Percentiles rank a stretch among this genome's conserved stretches.
These are phyloP conservation scores for Phlegmacium glaucopus DNA, from an alignment of 768 basidiomycete species.

Conservation along the genomic window DNA sequence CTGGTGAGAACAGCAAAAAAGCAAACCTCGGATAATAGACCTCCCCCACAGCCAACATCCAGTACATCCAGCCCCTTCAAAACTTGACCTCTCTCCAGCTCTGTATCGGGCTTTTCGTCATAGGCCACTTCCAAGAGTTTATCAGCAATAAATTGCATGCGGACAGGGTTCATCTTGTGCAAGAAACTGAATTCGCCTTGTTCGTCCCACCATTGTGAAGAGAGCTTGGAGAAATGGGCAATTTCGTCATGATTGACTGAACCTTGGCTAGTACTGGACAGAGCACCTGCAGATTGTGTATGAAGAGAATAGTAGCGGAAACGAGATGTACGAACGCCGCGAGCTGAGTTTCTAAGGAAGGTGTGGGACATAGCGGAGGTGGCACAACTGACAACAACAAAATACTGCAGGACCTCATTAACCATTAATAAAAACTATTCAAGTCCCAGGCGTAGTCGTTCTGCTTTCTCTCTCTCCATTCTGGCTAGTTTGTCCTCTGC, in stretches of 20 bases:
- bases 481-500: constrained; percentile 56
- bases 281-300: neutral
- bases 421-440: constrained; percentile 25
- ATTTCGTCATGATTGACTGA: constrained; percentile 77
- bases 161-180: constrained; percentile 93
- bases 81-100: constrained; percentile 28
- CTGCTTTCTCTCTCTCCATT: constrained; percentile 59
- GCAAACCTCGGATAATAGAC: constrained; percentile 84
- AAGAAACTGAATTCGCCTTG: constrained; percentile 84
- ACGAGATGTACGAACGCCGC: neutral
- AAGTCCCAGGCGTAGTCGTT: constrained; percentile 60
- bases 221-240: constrained; percentile 83
- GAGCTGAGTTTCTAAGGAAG: neutral
- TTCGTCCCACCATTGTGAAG: constrained; percentile 96
- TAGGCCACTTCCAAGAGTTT: constrained; percentile 64
- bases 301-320: neutral
- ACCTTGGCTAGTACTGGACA: neutral
- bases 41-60: constrained; percentile 96
- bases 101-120: constrained; percentile 46
- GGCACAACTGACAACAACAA: too few relatives aligned
- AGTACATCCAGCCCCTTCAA: constrained; percentile 71
- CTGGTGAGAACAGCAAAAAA: neutral
- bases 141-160: constrained; percentile 78
- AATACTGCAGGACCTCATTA: too few relatives aligned
- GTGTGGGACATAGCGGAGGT: neutral